A percentile compares a stretch with the other conserved stretches of the same genome.
phyloP scores from a whole-genome alignment of 1,284 basidiomycete genomes.

The Coniophora puteana region DNA sequence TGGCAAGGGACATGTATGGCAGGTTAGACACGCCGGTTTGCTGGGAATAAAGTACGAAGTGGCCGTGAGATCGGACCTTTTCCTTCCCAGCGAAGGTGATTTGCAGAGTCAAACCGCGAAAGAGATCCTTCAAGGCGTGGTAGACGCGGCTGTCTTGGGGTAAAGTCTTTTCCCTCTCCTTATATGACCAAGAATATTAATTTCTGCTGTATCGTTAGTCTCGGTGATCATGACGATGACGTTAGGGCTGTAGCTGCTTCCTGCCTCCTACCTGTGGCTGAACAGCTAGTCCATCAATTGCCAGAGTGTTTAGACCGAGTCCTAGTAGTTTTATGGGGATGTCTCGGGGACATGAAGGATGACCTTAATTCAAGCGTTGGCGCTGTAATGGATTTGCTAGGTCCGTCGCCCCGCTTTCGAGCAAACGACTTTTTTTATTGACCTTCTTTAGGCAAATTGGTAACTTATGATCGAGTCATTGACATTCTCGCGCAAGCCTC shows the following conservation, averaged over 20 bases:
- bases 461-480: conserved; percentile 79
- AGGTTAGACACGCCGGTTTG: conserved; percentile 94
- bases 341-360: conserved; percentile 91
- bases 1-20: conserved; percentile 82
- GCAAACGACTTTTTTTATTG: conserved; percentile 5
- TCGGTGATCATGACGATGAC: conserved; percentile 93
- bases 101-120: conserved; percentile 37
- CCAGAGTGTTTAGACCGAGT: conserved; percentile 73
- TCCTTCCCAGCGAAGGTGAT: conserved; percentile 44
- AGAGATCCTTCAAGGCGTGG: conserved; percentile 69
- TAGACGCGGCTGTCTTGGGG: conserved; percentile 88
- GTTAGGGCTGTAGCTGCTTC: conserved; percentile 95
- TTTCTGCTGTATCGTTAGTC: conserved; percentile 40
- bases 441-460: conserved; percentile 72
- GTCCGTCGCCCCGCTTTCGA: conserved; percentile 35
- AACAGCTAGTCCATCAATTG: conserved; percentile 74
- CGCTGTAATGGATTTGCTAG: conserved; percentile 94
- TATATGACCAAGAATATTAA: conserved; percentile 5
- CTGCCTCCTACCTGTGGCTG: conserved; percentile 84
- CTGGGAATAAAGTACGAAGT: conserved; percentile 98
- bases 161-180: conserved; percentile 32
- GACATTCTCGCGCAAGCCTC: conserved; percentile 65
- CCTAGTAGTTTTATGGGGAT: conserved; percentile 87
- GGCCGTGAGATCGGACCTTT: conserved; percentile 84
- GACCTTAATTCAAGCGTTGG: conserved; percentile 97